Conservation (phyloP, 2,329 filamentous ascomycete genomes). For the Colletotrichum lupini region DNA sequence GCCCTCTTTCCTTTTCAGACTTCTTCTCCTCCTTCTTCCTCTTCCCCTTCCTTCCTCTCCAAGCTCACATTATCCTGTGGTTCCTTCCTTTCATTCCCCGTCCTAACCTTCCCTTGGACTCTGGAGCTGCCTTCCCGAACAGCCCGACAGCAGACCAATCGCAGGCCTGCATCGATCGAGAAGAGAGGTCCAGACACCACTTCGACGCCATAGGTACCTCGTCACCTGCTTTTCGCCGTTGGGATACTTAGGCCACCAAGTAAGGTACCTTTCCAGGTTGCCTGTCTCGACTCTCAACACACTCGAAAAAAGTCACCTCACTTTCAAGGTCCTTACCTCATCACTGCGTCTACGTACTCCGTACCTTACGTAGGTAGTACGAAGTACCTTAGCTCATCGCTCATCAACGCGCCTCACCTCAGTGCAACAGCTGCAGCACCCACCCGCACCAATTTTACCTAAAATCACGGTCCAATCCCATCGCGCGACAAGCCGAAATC, state of each 20-base stretch:
- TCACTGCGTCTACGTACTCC: not conserved
- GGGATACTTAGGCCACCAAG: not conserved
- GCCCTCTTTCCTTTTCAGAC: conserved; percentile 6
- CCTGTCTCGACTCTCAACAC: not conserved
- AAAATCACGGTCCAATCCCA: conserved; percentile 34
- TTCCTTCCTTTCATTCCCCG: not conserved
- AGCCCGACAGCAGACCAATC: conserved; percentile 14
- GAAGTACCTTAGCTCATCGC: too few species aligned
- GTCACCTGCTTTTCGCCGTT: not conserved
- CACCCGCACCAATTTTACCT: conserved; percentile 33
- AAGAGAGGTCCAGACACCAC: conserved; percentile 18
- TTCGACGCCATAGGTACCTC: not conserved
- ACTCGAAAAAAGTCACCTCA: not conserved
- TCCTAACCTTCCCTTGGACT: not conserved
- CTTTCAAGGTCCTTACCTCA: not conserved
- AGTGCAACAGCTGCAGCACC: not conserved
- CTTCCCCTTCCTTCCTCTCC: not conserved
- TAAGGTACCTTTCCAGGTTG: too few species aligned
- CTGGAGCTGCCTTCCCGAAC: conserved; percentile 13
- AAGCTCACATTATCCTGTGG: not conserved
- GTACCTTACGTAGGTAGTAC: too few species aligned
- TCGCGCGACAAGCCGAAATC: conserved; percentile 30
- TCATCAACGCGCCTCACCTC: not conserved
- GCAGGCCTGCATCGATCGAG: not conserved
- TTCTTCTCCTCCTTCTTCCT: conserved; percentile 4